These are phyloP conservation scores for Colletotrichum aenigma DNA, from an alignment of 2,329 filamentous ascomycete genomes.

Conservation along the genomic window DNA sequence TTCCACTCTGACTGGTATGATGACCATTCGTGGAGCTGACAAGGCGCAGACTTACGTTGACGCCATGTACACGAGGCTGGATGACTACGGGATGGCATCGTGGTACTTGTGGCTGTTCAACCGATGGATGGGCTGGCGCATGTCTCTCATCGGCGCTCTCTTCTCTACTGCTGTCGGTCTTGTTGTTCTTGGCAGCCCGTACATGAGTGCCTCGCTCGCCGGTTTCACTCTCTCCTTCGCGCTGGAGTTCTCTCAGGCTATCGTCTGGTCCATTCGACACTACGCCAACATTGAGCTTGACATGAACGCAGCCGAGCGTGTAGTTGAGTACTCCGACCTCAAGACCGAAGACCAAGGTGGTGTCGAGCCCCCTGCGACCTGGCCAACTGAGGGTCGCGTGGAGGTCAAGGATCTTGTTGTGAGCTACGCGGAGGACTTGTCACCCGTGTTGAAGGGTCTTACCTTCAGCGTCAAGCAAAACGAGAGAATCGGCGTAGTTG, in stretches of 20 bases:
- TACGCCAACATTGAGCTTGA: conserved; percentile 76
- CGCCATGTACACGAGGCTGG: conserved; percentile 72
- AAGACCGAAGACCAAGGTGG: conserved; percentile 70
- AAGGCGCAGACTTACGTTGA: conserved; percentile 70
- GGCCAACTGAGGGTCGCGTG: conserved; percentile 76
- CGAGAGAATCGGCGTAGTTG: conserved; percentile 77
- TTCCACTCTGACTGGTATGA: conserved; percentile 72
- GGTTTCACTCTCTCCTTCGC: conserved; percentile 79
- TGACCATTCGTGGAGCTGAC: conserved; percentile 77
- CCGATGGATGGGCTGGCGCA: conserved; percentile 77
- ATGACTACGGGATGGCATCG: conserved; percentile 68
- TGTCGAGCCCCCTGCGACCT: conserved; percentile 67
- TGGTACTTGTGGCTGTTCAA: conserved; percentile 76
- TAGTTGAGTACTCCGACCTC: conserved; percentile 76
- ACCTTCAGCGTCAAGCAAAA: conserved; percentile 70
- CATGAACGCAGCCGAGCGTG: conserved; percentile 79
- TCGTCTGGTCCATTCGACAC: conserved; percentile 70
- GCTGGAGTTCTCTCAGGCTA: conserved; percentile 67
- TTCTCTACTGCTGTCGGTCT: conserved; percentile 71
- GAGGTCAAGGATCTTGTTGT: conserved; percentile 77
- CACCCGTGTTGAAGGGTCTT: conserved; percentile 72
- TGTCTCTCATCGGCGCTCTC: conserved; percentile 70
- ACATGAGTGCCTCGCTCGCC: conserved; percentile 71
- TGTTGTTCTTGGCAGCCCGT: conserved; percentile 64
- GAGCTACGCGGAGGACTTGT: conserved; percentile 72